phyloP scores from a whole-genome alignment of 768 basidiomycete genomes.

The Naganishia onofrii region DNA sequence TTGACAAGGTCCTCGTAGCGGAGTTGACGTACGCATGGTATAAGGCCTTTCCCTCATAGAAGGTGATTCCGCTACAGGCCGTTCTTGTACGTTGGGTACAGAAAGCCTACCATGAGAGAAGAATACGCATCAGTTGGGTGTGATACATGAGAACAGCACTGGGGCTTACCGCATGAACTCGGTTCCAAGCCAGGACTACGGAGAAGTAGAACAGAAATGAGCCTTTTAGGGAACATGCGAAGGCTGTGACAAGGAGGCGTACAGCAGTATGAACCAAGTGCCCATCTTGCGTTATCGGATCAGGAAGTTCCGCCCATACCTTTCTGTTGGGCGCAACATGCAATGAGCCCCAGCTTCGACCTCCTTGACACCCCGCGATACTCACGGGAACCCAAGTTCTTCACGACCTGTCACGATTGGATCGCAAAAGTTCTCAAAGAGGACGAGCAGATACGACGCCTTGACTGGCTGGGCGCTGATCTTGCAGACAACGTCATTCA shows the following conservation, averaged over 20 bases:
- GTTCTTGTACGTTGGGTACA: constrained; percentile 4
- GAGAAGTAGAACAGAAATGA: neutral
- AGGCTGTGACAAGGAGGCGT: neutral
- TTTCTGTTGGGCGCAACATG: constrained; percentile 5
- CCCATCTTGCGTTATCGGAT: constrained; percentile 9
- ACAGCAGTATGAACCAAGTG: constrained; percentile 24
- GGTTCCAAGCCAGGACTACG: constrained; percentile 27
- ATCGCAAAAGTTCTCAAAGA: constrained; percentile 29
- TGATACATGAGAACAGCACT: neutral
- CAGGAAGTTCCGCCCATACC: constrained; percentile 29
- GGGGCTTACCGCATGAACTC: constrained; percentile 24
- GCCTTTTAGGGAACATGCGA: neutral
- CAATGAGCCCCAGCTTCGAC: neutral
- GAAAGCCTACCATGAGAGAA: neutral
- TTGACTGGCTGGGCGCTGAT: neutral
- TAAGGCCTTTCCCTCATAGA: neutral
- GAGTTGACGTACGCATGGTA: constrained; percentile 24
- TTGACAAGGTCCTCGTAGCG: neutral
- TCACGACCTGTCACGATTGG: constrained; percentile 28
- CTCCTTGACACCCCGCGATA: neutral
- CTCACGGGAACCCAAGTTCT: constrained; percentile 28
- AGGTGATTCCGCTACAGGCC: constrained; percentile 18
- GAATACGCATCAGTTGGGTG: neutral
- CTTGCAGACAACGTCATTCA: constrained; percentile 25
- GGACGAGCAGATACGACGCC: constrained; percentile 27